Evolutionary conservation across 495 filamentous ascomycete species (phyloP), one percentile per base, ranked within the genome.

Genomic region (Gamarada debralockiae): DNA sequence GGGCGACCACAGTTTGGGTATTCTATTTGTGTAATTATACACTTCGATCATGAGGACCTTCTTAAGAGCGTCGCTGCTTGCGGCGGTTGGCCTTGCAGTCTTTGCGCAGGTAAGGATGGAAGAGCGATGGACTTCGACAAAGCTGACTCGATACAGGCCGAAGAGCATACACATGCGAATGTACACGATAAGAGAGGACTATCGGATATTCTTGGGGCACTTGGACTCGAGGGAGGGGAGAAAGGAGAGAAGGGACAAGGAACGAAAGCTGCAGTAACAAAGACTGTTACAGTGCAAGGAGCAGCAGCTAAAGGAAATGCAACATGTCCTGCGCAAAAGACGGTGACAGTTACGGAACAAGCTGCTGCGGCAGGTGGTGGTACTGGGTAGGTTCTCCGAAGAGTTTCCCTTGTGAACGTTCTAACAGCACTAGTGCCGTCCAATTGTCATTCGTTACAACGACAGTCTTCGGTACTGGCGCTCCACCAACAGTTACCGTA

Each of bases 401-500:
- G 5, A 14, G 20, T 23, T 23, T 43, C 4, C 37, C 4, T 21
- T 7, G 40, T 8, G 7, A 14, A 38, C 8, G 27, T 13, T 34
- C 49, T 61, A 27, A 61, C 20, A 47, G 39, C 6, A 21, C 5
- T 34, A 52, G 49, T 18, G 15, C 46, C 25, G 45, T 57, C 17
- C 67, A 70, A 52, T 56, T 71, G 3, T 69, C 70, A 3, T 66
- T 71, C 52, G 21, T 71, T 10, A 72, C 69, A 18, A 66, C 58
- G n/a, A 72, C 68, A 14, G 57, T 69, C 23, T 67, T 64, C 49
- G 63, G 37, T 6, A 64, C 62, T 21, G 71, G 68, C 43, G 15
- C 47, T 18, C 57, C 60, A 23, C 60, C 64, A 8, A 72, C 71
- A 10, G 62, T 70, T 27, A 75, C 71, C 39, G 62, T 71, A 53